Percentiles rank a stretch among this genome's conserved stretches.
Evolutionary conservation across 257 asterid species (phyloP).

Genomic region (Nicotiana undulata): DNA sequence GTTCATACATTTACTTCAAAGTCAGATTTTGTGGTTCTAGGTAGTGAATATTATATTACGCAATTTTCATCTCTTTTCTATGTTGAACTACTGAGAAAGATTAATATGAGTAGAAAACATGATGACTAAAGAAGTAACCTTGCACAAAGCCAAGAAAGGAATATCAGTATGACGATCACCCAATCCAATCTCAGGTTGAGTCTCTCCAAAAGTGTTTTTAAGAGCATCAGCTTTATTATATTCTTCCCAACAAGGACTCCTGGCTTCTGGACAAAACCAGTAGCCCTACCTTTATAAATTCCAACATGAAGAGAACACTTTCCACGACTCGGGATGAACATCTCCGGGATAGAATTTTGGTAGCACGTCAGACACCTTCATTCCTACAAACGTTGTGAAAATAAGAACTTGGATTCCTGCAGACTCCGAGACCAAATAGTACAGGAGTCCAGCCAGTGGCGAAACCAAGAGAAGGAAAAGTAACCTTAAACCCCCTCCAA

Average conservation of each 20-base stretch:
- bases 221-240: slow-evolving; percentile 40
- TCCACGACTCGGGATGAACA: slow-evolving; percentile 51
- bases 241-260: slow-evolving; percentile 52
- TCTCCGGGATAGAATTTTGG: slow-evolving; percentile 47
- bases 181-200: slow-evolving; percentile 45
- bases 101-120: neutral
- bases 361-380: slow-evolving; percentile 31
- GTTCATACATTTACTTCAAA: no score
- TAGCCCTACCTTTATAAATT: slow-evolving; percentile 41
- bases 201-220: slow-evolving; percentile 38
- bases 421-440: slow-evolving; percentile 47
- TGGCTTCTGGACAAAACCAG: slow-evolving; percentile 38
- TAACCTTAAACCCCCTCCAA: slow-evolving; percentile 41
- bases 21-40: no score
- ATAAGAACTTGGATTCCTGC: slow-evolving; percentile 49
- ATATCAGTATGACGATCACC: slow-evolving; percentile 50
- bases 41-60: no score
- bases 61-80: neutral
- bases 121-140: slow-evolving; percentile 21
- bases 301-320: slow-evolving; percentile 49
- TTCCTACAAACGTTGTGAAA: slow-evolving; percentile 36
- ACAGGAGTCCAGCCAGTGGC: slow-evolving; percentile 42
- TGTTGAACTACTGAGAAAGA: neutral
- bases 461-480: slow-evolving; percentile 34
- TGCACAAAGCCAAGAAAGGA: slow-evolving; percentile 49